These are phyloP conservation scores for Phytophthora sojae DNA, from an alignment of 352 stramenopile species.

Conservation along the genomic window DNA sequence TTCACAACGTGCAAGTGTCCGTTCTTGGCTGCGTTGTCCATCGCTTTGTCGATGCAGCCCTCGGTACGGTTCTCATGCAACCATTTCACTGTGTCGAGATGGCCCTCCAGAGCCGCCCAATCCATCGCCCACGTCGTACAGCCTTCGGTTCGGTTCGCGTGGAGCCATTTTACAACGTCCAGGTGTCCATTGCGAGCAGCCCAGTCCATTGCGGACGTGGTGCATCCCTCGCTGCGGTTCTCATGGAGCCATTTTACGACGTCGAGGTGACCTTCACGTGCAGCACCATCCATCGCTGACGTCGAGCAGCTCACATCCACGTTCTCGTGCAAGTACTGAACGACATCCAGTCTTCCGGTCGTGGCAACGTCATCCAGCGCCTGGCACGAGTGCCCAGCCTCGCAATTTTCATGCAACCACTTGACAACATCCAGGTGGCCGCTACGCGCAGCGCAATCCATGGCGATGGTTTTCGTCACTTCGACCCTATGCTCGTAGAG, in stretches of 20 bases:
- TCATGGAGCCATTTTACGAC: slow-evolving; percentile 35
- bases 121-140: slow-evolving; percentile 29
- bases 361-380: slow-evolving; percentile 29
- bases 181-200: slow-evolving; percentile 22
- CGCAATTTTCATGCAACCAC: slow-evolving; percentile 24
- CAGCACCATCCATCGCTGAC: slow-evolving; percentile 29
- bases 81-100: slow-evolving; percentile 32
- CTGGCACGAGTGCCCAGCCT: not conserved
- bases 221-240: slow-evolving; percentile 31
- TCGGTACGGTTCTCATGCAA: slow-evolving; percentile 30
- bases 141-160: slow-evolving; percentile 22
- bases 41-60: slow-evolving; percentile 37
- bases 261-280: slow-evolving; percentile 25
- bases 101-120: slow-evolving; percentile 19
- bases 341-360: slow-evolving; percentile 16
- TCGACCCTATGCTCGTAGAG: slow-evolving; percentile 21
- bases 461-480: slow-evolving; percentile 4
- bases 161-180: slow-evolving; percentile 21
- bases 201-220: slow-evolving; percentile 31
- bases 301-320: slow-evolving; percentile 6
- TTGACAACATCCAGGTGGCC: slow-evolving; percentile 30
- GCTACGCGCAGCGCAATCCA: slow-evolving; percentile 27
- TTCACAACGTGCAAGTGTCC: slow-evolving; percentile 28
- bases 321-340: slow-evolving; percentile 21
- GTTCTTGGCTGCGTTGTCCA: slow-evolving; percentile 37